phyloP scores from a whole-genome alignment of 345 rosid species.

The Melastoma malabathricum region DNA sequence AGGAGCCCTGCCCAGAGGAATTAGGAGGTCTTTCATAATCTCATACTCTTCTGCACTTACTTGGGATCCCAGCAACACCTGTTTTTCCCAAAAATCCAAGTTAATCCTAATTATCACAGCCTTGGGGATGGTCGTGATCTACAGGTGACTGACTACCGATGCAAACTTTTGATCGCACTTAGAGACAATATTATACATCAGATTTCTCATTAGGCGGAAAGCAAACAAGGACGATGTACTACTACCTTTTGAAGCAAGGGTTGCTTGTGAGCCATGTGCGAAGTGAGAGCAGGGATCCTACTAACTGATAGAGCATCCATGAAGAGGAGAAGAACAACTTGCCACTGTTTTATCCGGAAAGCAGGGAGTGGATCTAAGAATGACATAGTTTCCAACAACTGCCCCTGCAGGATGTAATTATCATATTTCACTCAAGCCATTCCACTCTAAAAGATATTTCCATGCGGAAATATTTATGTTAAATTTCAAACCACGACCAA shows the following conservation, averaged over 20 bases:
- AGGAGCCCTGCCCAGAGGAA: slow-evolving; percentile 77
- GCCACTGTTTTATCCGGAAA: slow-evolving; percentile 62
- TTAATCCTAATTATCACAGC: not conserved
- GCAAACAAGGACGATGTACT: not conserved
- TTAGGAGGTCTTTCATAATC: slow-evolving; percentile 56
- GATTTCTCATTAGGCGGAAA: not conserved
- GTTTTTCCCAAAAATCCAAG: slow-evolving; percentile 12
- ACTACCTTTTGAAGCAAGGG: slow-evolving; percentile 43
- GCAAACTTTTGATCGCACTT: not conserved
- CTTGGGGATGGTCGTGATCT: not conserved
- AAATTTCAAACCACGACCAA: slow-evolving; percentile 4
- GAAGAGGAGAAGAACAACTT: slow-evolving; percentile 56
- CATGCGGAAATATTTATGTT: not conserved
- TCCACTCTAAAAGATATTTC: not conserved
- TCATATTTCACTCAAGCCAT: not conserved
- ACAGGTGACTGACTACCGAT: not conserved
- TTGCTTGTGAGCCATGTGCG: slow-evolving; percentile 32
- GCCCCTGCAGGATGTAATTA: slow-evolving; percentile 26
- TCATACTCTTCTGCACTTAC: slow-evolving; percentile 64
- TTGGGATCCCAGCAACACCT: slow-evolving; percentile 62
- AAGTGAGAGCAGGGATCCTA: slow-evolving; percentile 49
- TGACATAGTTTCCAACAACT: slow-evolving; percentile 73
- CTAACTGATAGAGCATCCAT: slow-evolving; percentile 66
- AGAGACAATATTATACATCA: not conserved
- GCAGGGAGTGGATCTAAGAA: slow-evolving; percentile 62